Base-by-base conservation (phyloP, 495 filamentous ascomycete genomes). In the Peziza echinospora region DNA sequence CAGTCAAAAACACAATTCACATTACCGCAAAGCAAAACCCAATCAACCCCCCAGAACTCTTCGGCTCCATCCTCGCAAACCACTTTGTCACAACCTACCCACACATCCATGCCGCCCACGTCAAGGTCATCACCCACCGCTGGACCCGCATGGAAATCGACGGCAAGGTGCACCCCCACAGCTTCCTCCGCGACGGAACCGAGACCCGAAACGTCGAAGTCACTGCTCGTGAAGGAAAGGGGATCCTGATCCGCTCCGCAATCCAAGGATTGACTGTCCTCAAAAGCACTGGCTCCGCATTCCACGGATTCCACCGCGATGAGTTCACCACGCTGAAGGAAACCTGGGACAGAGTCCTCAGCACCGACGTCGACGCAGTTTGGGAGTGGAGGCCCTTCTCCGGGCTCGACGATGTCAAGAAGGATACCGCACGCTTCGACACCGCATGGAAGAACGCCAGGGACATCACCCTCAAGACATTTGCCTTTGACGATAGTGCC, bases 1-100 rank as follows among this genome's bases (percentile, higher is more conserved):
- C 85, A 8, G 87, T 93, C 69, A 97, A 97, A 67, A 93, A 97
- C 66, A 93, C 86, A 51, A 77, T 84, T 66, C 93, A 87, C 65
- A 84, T 94, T 71, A 69, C 76, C 46, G 87, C 89, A 53, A 94
- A 93, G 65, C 81, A 92, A 61, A 71, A 87, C 68, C 82, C 89
- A 42, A 82, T 96, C 48, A 84, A 77, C 44, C 85, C 89, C 17
- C 89, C 89, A 2, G 89, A 97, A 66, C 75, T 92, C 43, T 97
- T 89, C 59, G 89, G 77, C 54, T 73, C 77, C 58, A 78, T 80
- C 53, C 64, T 96, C 24, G 82, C 77, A 46, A 71, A 75, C 49
- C 89, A 96, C 70, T 96, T 94, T 69, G 61, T 91, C 59, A 71
- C 79, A 54, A 82, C 65, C 44, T 97, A 97, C 67, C 53, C 70